Evolutionary conservation across 1,284 basidiomycete species (phyloP), one percentile per base, ranked within the genome.

Genomic region (Pascua sp.): DNA sequence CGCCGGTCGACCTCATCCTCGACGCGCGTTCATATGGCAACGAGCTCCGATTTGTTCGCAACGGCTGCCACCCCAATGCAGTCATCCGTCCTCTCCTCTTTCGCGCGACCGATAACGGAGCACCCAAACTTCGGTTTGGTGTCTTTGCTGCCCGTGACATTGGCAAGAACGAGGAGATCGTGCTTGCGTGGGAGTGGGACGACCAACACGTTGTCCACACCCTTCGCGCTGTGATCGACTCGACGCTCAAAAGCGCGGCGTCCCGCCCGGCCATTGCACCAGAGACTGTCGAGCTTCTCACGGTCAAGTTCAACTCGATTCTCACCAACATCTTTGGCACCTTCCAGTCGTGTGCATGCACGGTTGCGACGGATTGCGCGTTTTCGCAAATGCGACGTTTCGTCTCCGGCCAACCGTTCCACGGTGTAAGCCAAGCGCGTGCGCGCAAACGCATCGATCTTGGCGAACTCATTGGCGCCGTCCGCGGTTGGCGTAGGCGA

Each of bases 101-200:
- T 42, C 73, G 76, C 12, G 16, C 41, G 10, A 46, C 58, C 13
- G 60, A 56, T 8, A 51, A 46, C 15, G 50, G 55, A 36, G 63
- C 66, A 47, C 77, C 78, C 4, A 80, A 82, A 24, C 78, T 95
- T 1, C 79, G 81, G 1, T 93, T 97, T 69, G 93, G 87, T 0
- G 78, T 97, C 2, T 97, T 95, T 66, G 90, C 92, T 0, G 74
- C 88, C 16, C 78, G 85, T 15, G 88, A 91, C 64, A 81, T 97
- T 59, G 83, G 83, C 58, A 84, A 85, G 41, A 82, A 87, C 50
- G 91, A 95, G 67, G 95, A 98, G 77, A 84, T 98, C 42, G 85
- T 94, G 0, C 77, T 97, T 0, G 90, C 88, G 0, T 98, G 94
- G 92, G 92, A 96, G 72, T 97, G 93, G 94, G 93, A 96, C 66